A percentile compares a stretch with the other conserved stretches of the same genome.
Conservation (phyloP, 2,329 filamentous ascomycete genomes). For the Cladobotryum protrusum region DNA sequence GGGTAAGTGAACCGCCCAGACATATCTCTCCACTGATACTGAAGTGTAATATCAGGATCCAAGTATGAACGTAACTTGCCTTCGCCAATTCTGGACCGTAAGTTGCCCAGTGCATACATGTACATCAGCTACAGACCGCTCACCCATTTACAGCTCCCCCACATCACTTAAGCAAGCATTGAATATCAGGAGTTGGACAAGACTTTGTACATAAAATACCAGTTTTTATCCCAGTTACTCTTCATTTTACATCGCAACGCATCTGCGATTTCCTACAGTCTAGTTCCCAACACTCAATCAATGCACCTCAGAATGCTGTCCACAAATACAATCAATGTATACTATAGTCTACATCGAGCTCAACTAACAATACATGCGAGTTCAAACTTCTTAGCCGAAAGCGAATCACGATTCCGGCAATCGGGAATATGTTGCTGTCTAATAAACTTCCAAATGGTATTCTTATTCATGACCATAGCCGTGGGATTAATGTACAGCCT, state of each 20-base stretch:
- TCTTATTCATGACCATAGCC: slow-evolving; percentile 59
- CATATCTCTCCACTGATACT: slow-evolving; percentile 7
- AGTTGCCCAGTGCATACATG: slow-evolving; percentile 33
- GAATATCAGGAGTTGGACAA: neutral
- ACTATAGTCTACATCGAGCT: no score
- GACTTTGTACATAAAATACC: neutral
- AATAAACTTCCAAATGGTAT: slow-evolving; percentile 24
- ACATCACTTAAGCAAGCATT: slow-evolving; percentile 8
- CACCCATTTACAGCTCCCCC: slow-evolving; percentile 10
- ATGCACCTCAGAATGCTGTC: no score
- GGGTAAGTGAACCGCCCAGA: slow-evolving; percentile 46
- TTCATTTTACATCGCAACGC: no score
- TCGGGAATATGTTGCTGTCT: neutral
- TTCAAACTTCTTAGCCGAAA: no score
- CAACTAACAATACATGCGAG: no score
- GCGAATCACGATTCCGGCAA: no score
- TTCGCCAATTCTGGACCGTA: slow-evolving; percentile 72
- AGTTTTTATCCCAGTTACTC: no score
- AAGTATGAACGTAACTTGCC: slow-evolving; percentile 95
- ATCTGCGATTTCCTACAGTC: no score
- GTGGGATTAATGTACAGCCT: slow-evolving; percentile 71
- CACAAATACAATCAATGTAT: no score
- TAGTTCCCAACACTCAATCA: no score
- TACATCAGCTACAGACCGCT: neutral
- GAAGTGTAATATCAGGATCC: slow-evolving; percentile 54